phyloP scores from a whole-genome alignment of 2,329 filamentous ascomycete species.

The Pseudopithomyces chartarum region DNA sequence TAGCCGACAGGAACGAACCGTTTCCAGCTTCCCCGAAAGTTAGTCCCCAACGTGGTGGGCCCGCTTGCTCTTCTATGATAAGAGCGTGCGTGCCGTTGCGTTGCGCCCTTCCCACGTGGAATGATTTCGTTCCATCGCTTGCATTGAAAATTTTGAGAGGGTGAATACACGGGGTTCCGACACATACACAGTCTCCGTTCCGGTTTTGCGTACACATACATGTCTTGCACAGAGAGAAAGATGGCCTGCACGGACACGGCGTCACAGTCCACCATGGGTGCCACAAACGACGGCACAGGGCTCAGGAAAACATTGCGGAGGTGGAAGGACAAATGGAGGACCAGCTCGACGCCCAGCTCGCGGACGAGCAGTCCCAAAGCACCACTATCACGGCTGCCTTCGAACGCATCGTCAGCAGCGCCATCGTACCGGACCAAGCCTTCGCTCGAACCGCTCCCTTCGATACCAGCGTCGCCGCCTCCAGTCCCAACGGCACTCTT shows the following conservation, averaged over 20 bases:
- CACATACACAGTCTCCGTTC: not conserved
- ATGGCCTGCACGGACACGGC: not conserved
- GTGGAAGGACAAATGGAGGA: slow-evolving; percentile 16
- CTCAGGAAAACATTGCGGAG: slow-evolving; percentile 10
- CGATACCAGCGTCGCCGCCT: slow-evolving; percentile 9
- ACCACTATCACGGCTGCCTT: slow-evolving; percentile 11
- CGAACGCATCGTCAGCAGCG: slow-evolving; percentile 7
- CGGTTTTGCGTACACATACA: not conserved
- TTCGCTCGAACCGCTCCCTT: not conserved
- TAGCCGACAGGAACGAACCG: slow-evolving; percentile 5
- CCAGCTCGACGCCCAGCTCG: slow-evolving; percentile 7
- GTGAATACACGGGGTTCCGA: not conserved
- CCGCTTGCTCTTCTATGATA: slow-evolving; percentile 8
- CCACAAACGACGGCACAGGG: slow-evolving; percentile 1
- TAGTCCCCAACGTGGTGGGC: slow-evolving; percentile 7
- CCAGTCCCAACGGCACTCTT: slow-evolving; percentile 11
- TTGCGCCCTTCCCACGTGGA: slow-evolving; percentile 6
- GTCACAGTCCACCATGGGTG: not conserved
- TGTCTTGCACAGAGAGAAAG: not conserved
- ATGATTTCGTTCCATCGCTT: slow-evolving; percentile 4
- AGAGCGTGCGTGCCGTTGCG: slow-evolving; percentile 9
- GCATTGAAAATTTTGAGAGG: not conserved
- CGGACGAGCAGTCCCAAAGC: slow-evolving; percentile 1
- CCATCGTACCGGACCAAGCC: slow-evolving; percentile 1
- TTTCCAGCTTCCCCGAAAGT: slow-evolving; percentile 14